A percentile compares a stretch with the other conserved stretches of the same genome.
phyloP scores from a whole-genome alignment of 352 stramenopile species.

The Globisporangium echinulatum region DNA sequence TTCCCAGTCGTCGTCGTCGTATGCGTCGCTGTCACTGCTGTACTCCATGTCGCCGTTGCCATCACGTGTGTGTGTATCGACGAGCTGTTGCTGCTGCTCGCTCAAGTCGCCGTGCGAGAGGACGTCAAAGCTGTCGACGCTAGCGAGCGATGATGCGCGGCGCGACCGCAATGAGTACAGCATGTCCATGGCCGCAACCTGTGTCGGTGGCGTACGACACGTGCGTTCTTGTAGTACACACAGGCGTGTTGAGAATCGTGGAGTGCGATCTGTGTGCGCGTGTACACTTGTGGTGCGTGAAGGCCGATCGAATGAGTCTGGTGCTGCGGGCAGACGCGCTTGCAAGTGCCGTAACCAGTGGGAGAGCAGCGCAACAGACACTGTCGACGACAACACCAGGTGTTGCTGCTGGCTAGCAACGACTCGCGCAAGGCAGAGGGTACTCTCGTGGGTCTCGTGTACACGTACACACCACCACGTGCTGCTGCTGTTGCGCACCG shows the following conservation, averaged over 20 bases:
- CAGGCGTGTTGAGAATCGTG: neutral
- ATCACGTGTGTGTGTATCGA: neutral
- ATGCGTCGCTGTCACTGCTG: conserved; percentile 10
- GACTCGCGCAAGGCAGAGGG: no score
- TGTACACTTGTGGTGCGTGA: no score
- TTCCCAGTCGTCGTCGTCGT: conserved; percentile 36
- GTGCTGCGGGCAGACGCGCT: no score
- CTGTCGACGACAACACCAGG: no score
- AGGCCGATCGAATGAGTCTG: no score
- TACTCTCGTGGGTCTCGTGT: no score
- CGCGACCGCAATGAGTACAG: conserved; percentile 10
- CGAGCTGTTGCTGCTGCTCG: conserved; percentile 3
- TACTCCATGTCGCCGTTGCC: conserved; percentile 4
- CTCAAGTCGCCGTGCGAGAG: conserved; percentile 18
- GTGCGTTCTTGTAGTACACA: neutral
- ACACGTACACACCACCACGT: no score
- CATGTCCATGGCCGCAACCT: conserved; percentile 1
- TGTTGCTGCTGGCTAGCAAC: no score
- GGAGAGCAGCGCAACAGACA: no score
- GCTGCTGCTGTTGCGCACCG: no score
- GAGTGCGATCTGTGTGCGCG: neutral
- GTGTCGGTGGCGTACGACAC: no score
- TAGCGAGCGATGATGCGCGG: conserved; percentile 27
- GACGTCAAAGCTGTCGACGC: conserved; percentile 28
- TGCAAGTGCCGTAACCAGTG: no score